These are phyloP conservation scores for Salix suchowensis DNA, from an alignment of 345 rosid genomes.

Conservation along the genomic window DNA sequence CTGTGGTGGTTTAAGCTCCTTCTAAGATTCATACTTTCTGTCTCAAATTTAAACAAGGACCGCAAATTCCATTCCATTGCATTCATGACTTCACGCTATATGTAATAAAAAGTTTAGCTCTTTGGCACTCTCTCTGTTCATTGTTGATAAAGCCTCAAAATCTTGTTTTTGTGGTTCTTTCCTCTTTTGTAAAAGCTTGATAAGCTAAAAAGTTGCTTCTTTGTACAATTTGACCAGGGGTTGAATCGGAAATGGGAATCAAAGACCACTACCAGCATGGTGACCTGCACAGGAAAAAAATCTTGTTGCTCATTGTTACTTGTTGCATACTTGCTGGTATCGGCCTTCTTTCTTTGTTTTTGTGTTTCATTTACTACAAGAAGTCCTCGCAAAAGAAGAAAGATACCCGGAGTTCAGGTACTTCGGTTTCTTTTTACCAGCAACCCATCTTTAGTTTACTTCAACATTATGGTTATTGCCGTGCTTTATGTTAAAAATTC, in stretches of 20 bases:
- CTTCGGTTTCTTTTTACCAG: background rate
- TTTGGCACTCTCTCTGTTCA: background rate
- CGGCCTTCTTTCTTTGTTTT: constrained; percentile 34
- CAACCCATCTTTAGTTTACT: background rate
- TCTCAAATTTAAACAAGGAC: background rate
- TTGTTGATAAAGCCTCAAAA: background rate
- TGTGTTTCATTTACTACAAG: constrained; percentile 46
- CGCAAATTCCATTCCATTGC: constrained; percentile 14
- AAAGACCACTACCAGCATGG: constrained; percentile 37
- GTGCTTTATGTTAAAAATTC: constrained; percentile 14
- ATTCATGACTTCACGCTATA: constrained; percentile 7
- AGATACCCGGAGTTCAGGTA: constrained; percentile 49
- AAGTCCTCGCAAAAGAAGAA: constrained; percentile 43
- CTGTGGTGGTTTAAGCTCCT: constrained; percentile 11
- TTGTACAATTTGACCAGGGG: constrained; percentile 35
- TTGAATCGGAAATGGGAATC: constrained; percentile 25
- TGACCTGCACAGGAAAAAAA: constrained; percentile 40
- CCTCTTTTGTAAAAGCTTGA: background rate
- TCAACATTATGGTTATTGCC: background rate
- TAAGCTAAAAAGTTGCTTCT: background rate
- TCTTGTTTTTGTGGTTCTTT: background rate
- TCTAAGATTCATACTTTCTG: constrained; percentile 1
- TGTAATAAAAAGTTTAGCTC: background rate
- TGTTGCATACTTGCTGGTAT: constrained; percentile 47
- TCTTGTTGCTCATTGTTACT: constrained; percentile 46